Evolutionary conservation across 2,329 filamentous ascomycete genomes (phyloP).

Genomic region (Penicillium sp.): DNA sequence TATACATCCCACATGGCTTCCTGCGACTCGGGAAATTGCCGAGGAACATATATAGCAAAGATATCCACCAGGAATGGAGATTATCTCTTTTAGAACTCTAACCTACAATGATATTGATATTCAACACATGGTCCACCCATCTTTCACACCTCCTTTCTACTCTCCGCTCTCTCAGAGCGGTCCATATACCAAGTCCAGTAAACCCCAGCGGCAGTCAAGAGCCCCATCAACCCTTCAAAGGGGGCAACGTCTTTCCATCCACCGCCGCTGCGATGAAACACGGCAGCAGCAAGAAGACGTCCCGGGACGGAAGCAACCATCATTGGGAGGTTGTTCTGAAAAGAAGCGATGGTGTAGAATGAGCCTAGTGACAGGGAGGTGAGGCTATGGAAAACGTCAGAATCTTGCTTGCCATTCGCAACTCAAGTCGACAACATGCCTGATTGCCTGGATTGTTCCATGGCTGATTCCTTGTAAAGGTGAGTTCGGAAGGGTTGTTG

Average conservation of each 20-base stretch:
- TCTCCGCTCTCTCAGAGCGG: background rate
- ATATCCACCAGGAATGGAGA: too few species aligned
- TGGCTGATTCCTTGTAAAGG: conserved; percentile 11
- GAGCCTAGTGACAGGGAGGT: conserved; percentile 17
- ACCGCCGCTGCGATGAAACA: conserved; percentile 13
- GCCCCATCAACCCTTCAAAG: conserved; percentile 18
- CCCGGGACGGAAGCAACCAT: conserved; percentile 17
- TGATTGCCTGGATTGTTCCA: conserved; percentile 19
- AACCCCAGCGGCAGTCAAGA: conserved; percentile 13
- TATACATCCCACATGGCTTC: too few species aligned
- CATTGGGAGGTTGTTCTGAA: conserved; percentile 21
- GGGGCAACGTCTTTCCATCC: conserved; percentile 17
- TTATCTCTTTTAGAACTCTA: too few species aligned
- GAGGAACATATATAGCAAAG: too few species aligned
- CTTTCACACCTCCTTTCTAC: too few species aligned
- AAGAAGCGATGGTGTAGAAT: conserved; percentile 17
- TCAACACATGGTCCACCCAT: too few species aligned
- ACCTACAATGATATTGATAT: too few species aligned
- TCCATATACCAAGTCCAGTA: conserved; percentile 14
- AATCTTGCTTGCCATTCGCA: background rate
- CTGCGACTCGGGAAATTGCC: too few species aligned
- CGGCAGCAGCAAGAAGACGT: conserved; percentile 14
- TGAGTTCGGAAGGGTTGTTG: conserved; percentile 10
- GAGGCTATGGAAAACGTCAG: conserved; percentile 5
- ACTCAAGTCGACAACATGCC: conserved; percentile 7